Base-by-base conservation (phyloP, 805 yeast species). In the Barnettozyma wickerhamii region DNA sequence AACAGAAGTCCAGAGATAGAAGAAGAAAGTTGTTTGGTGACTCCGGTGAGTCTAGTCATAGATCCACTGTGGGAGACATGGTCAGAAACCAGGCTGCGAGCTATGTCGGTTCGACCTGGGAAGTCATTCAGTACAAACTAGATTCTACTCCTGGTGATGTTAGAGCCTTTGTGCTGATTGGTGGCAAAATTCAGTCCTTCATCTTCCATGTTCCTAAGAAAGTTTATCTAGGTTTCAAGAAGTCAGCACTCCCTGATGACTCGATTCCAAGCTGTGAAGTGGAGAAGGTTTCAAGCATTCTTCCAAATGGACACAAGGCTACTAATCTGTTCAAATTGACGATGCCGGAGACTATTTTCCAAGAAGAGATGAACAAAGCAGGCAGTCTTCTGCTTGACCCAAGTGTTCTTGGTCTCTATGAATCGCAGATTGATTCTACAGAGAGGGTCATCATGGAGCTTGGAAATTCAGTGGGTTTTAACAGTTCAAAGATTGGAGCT, bases 61-160 rank as follows among this genome's bases (percentile, higher is more conserved):
- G 86, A 49, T 70, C 81, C 13, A 63, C 76, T 4, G 80, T 91
- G 33, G 84, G 89, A 7, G 74, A 74, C 17, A 72, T 89, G 69
- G 68, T 89, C 32, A 74, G 84, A 38, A 74, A 75, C 37, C 93
- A 85, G 52, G 95, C 95, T 0, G 95, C 84, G 55, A 74, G 71
- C 30, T 79, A 83, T 52, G 84, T 87, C 9, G 81, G 81, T 7
- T 71, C 86, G 1, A 75, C 80, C 24, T 93, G 99, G 99, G 88
- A 89, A 47, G 71, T 93, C 28, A 60, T 93, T 27, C 89, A 88
- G 50, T 79, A 86, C 53, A 75, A 75, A 45, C 52, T 62, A 9
- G 80, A 81, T 31, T 68, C 70, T 1, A 60, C 52, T 30, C 83
- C 87, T 0, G 98, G 97, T n/a, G 82, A 77, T 37, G 67, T 91